These are phyloP conservation scores for Prunus dulcis DNA, from an alignment of 306 rosid genomes.

Conservation along the genomic window DNA sequence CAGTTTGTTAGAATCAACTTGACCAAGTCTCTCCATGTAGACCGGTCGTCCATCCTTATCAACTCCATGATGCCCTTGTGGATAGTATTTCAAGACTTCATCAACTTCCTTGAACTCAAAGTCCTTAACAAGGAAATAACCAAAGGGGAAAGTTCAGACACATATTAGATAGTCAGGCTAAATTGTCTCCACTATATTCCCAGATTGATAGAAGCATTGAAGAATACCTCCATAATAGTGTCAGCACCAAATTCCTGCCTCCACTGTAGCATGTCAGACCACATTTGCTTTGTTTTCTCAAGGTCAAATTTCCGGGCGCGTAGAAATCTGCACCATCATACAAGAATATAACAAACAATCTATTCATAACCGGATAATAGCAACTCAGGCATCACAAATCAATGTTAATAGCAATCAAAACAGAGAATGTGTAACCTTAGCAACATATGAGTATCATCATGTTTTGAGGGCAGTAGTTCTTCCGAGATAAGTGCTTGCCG, in stretches of 20 bases:
- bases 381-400: background rate
- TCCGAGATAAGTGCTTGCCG: slow-evolving; percentile 74
- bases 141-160: background rate
- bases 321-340: slow-evolving; percentile 22
- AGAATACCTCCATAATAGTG: slow-evolving; percentile 16
- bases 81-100: slow-evolving; percentile 85
- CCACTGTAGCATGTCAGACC: slow-evolving; percentile 29
- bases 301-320: slow-evolving; percentile 22
- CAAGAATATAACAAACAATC: slow-evolving; percentile 9
- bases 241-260: slow-evolving; percentile 24
- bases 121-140: slow-evolving; percentile 42
- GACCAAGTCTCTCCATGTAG: slow-evolving; percentile 83
- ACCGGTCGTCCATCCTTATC: slow-evolving; percentile 89
- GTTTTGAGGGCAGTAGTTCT: slow-evolving; percentile 71
- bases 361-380: background rate
- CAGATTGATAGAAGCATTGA: background rate
- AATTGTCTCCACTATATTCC: background rate
- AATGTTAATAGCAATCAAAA: background rate
- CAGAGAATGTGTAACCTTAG: slow-evolving; percentile 47
- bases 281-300: slow-evolving; percentile 28
- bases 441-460: slow-evolving; percentile 79
- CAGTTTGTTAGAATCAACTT: slow-evolving; percentile 79
- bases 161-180: background rate
- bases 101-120: slow-evolving; percentile 79
- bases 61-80: slow-evolving; percentile 97